phyloP scores from a whole-genome alignment of 164 flowering plant species.

The Taxillus chinensis region DNA sequence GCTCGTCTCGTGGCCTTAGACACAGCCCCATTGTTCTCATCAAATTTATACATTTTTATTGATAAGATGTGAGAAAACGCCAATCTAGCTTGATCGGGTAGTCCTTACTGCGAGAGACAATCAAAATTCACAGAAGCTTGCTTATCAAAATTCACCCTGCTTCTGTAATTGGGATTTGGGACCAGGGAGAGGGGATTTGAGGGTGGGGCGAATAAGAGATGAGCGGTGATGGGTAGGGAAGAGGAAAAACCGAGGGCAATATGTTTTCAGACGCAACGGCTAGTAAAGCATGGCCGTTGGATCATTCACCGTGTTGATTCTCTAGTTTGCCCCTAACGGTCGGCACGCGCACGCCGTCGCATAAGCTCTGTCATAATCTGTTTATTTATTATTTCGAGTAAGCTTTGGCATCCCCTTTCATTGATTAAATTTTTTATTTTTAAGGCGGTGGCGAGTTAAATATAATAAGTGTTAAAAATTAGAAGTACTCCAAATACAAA shows the following conservation, averaged over 20 bases:
- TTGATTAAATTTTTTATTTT: neutral
- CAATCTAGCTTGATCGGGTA: neutral
- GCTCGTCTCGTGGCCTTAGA: neutral
- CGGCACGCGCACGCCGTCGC: neutral
- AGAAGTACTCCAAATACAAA: too few species aligned
- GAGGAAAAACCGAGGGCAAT: neutral
- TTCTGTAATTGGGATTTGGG: neutral
- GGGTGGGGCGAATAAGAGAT: slow-evolving; percentile 6
- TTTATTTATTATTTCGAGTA: too few species aligned
- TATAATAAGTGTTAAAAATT: too few species aligned
- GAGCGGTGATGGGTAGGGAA: slow-evolving; percentile 1
- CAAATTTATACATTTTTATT: slow-evolving; percentile 20
- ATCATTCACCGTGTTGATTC: slow-evolving; percentile 5
- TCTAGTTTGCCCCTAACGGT: neutral
- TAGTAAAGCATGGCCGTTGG: slow-evolving; percentile 43
- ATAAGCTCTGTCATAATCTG: too few species aligned
- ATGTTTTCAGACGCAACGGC: slow-evolving; percentile 37
- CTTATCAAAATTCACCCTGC: too few species aligned
- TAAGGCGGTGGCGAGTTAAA: too few species aligned
- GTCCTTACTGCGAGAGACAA: too few species aligned
- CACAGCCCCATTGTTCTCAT: slow-evolving; percentile 24
- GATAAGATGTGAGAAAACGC: neutral
- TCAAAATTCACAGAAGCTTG: too few species aligned
- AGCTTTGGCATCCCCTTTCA: neutral
- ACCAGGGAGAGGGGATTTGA: neutral